Evolutionary conservation across 228 moss, liverwort and hornwort genomes (phyloP), one percentile per base, ranked within the genome.

Genomic region (Sphagnum magellanicum): DNA sequence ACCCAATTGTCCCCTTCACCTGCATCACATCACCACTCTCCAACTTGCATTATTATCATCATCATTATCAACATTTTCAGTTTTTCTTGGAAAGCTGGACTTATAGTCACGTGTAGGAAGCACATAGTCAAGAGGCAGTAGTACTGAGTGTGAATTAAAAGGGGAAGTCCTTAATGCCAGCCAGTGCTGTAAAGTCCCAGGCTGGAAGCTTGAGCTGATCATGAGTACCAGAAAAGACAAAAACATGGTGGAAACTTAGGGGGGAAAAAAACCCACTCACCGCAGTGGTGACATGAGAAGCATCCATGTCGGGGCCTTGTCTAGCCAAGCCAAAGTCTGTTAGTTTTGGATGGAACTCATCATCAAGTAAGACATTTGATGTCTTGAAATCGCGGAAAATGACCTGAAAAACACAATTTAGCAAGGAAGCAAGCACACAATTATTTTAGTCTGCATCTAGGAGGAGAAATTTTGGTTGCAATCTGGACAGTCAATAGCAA

Each of bases 351-450:
- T 85, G 79, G 51, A 85, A 85, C 6, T 73, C 83, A 13, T 83
- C 77, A 61, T 85, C 88, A 5, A 88, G 78, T 15, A 88, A 15
- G 55, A 88, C 79, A 64, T 88, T 88, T 0, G 79, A 71, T 2
- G 88, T 72, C 78, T 84, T 88, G 75, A 88, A 84, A 71, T 88
- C 88, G 8, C 88, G 88, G 16, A 88, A 84, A 50, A 88, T 88
- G 17, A 85, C 82, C 81, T 82, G 32, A 32, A 32, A 32, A 32
- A 32, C 32, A 32, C 32, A 32, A 32, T 32, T 32, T 32, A 32
- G 32, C 32, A 32, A 32, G 32, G 32, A 32, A 32, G 32, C 32
- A 32, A 32, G 32, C 32, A 32, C 32, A 32, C 32, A 32, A 32
- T 3, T 32, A 32, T 32, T 32, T 32, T 59, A 11, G 59, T 11